Conservation (phyloP, 2,329 filamentous ascomycete genomes). For the Pseudogymnoascus sp. region DNA sequence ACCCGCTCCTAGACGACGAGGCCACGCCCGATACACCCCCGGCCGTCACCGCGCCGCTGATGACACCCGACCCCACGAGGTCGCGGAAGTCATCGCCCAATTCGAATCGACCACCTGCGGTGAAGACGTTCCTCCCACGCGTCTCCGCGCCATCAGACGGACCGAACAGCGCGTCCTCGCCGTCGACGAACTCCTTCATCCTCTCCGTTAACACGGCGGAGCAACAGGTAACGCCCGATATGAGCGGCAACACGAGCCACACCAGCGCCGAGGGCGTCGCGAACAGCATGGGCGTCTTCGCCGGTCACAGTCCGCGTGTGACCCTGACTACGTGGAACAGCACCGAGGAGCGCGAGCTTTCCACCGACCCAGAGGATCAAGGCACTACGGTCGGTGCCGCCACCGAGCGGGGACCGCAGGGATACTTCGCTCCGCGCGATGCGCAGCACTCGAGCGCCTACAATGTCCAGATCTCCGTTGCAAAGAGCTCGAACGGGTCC, state of each 20-base stretch:
- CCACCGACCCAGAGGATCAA: constrained; percentile 28
- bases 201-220: constrained; percentile 15
- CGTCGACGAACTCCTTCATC: constrained; percentile 13
- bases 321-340: constrained; percentile 22
- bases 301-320: constrained; percentile 20
- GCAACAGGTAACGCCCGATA: constrained; percentile 26
- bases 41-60: not conserved
- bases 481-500: not conserved
- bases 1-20: not conserved
- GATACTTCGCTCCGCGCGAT: not conserved
- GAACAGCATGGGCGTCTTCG: constrained; percentile 20
- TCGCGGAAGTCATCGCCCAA: not conserved
- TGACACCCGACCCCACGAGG: not conserved
- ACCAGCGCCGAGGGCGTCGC: constrained; percentile 25
- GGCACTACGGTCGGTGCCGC: constrained; percentile 13
- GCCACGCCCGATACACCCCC: not conserved
- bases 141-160: constrained; percentile 18
- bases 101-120: not conserved
- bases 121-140: not conserved
- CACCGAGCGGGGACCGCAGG: not conserved
- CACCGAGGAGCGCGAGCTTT: constrained; percentile 45
- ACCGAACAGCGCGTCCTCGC: constrained; percentile 14
- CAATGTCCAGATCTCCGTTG: not conserved
- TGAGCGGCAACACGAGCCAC: constrained; percentile 26
- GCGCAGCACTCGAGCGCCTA: not conserved